These are phyloP conservation scores for Nannizzia gypsea DNA, from an alignment of 2,329 filamentous ascomycete species.

Conservation along the genomic window DNA sequence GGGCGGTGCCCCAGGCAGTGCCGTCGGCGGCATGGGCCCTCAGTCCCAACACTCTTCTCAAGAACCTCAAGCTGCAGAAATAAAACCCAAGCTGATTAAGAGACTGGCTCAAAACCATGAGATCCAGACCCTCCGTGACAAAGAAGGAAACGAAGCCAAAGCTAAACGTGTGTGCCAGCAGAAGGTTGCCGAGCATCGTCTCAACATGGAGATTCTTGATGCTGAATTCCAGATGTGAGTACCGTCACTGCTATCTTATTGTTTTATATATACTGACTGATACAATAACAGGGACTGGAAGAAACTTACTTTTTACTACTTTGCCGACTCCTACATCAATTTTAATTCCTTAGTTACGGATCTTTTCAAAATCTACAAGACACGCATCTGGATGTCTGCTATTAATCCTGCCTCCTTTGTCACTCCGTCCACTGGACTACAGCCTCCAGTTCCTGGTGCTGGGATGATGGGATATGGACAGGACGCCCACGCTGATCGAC, in stretches of 20 bases:
- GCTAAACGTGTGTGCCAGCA: constrained; percentile 94
- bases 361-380: constrained; percentile 98
- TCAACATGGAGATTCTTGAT: constrained; percentile 98
- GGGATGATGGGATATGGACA: constrained; percentile 41
- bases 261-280: constrained; percentile 1
- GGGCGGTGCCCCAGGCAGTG: constrained; percentile 54
- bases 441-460: constrained; percentile 38
- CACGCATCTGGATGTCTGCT: constrained; percentile 98
- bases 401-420: constrained; percentile 96
- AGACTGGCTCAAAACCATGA: constrained; percentile 85
- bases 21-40: constrained; percentile 67
- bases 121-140: constrained; percentile 76
- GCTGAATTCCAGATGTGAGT: constrained; percentile 96
- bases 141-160: constrained; percentile 95
- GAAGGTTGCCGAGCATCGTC: constrained; percentile 84
- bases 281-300: constrained; percentile 70
- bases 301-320: constrained; percentile 98
- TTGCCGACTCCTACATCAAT: constrained; percentile 95
- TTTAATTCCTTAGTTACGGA: constrained; percentile 97
- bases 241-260: neutral
- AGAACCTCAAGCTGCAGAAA: constrained; percentile 58
- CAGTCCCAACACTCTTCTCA: constrained; percentile 61
- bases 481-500: constrained; percentile 29
- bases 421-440: constrained; percentile 59
- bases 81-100: constrained; percentile 95